phyloP scores from a whole-genome alignment of 495 filamentous ascomycete species.

The Beverwykella pulmonaria region DNA sequence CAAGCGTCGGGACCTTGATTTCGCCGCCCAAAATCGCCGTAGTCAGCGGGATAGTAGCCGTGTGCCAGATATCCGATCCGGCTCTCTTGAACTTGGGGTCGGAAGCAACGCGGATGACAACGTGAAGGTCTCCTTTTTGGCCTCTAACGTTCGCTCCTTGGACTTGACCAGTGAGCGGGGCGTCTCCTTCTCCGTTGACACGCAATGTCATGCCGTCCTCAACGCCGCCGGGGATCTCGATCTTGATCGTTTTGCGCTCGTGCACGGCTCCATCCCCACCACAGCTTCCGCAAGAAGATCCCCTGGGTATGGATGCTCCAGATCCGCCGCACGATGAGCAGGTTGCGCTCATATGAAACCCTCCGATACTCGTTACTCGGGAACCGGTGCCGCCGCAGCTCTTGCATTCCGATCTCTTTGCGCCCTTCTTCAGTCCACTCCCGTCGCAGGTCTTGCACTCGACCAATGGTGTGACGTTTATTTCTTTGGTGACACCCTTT shows the following conservation, averaged over 20 bases:
- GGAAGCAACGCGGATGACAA: conserved; percentile 77
- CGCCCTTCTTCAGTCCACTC: conserved; percentile 79
- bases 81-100: conserved; percentile 84
- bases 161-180: conserved; percentile 69
- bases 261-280: conserved; percentile 75
- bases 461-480: conserved; percentile 74
- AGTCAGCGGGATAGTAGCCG: conserved; percentile 85
- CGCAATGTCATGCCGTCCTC: conserved; percentile 93
- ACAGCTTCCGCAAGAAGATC: conserved; percentile 78
- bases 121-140: conserved; percentile 80
- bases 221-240: conserved; percentile 92
- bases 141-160: conserved; percentile 60
- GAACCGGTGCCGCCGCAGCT: conserved; percentile 85
- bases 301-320: conserved; percentile 70
- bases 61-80: conserved; percentile 89
- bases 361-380: conserved; percentile 84
- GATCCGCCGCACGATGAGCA: conserved; percentile 78
- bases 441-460: conserved; percentile 81
- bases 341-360: conserved; percentile 92
- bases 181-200: conserved; percentile 81
- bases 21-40: conserved; percentile 92
- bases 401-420: conserved; percentile 70
- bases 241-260: conserved; percentile 73
- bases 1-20: conserved; percentile 83
- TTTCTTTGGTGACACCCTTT: conserved; percentile 78